phyloP scores from a whole-genome alignment of 345 rosid genomes.

The Brassica rapa region DNA sequence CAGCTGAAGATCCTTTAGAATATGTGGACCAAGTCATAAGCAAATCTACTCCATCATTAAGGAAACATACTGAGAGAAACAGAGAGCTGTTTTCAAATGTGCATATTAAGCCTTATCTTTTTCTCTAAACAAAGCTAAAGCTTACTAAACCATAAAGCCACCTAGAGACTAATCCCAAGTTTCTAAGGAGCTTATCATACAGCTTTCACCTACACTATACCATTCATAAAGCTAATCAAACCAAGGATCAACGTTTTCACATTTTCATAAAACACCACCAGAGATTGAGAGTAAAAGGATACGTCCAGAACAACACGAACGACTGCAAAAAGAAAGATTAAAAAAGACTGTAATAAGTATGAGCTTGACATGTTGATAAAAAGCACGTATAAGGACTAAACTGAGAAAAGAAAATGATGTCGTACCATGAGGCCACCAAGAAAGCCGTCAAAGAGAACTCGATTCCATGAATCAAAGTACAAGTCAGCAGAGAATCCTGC shows the following conservation, averaged over 20 bases:
- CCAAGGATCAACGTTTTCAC: not conserved
- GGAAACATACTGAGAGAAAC: slow-evolving; percentile 36
- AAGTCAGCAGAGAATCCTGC: slow-evolving; percentile 73
- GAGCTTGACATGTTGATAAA: not conserved
- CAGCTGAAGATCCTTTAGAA: slow-evolving; percentile 54
- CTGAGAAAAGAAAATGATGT: not conserved
- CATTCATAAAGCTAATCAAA: slow-evolving; percentile 15
- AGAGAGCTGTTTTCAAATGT: slow-evolving; percentile 4
- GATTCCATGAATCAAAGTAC: slow-evolving; percentile 84
- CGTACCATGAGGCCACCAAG: slow-evolving; percentile 90
- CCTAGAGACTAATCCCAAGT: not conserved
- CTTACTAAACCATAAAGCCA: not conserved
- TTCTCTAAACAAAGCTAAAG: not conserved
- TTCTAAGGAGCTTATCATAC: not conserved
- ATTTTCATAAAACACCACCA: not conserved
- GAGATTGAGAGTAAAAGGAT: slow-evolving; percentile 38
- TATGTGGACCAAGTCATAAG: slow-evolving; percentile 93
- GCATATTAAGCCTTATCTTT: not conserved
- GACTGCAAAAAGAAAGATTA: slow-evolving; percentile 64
- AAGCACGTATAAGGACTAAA: not conserved
- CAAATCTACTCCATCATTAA: slow-evolving; percentile 72
- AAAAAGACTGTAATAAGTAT: slow-evolving; percentile 5
- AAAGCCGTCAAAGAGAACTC: slow-evolving; percentile 74
- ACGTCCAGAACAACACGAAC: slow-evolving; percentile 99
- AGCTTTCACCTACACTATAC: not conserved